These are phyloP conservation scores for Phyllachora maydis DNA, from an alignment of 2,329 filamentous ascomycete species.

Conservation along the genomic window DNA sequence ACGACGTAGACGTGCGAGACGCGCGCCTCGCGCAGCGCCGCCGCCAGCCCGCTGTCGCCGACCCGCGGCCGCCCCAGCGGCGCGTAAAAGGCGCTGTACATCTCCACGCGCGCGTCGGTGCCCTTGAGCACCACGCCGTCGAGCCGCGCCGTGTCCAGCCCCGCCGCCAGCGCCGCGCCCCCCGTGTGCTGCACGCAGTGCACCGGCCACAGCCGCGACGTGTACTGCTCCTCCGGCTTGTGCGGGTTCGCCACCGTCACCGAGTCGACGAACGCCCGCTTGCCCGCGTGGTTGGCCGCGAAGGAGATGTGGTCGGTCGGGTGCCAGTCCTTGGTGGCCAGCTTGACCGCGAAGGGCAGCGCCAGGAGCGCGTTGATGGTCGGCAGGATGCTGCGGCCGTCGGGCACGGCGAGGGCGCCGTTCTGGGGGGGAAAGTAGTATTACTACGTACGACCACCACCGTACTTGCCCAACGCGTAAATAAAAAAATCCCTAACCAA, in stretches of 20 bases:
- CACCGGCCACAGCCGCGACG: conserved; percentile 63
- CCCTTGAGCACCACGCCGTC: conserved; percentile 62
- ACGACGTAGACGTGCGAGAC: conserved; percentile 72
- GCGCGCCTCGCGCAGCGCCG: conserved; percentile 27
- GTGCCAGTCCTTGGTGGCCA: conserved; percentile 90
- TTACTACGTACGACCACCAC: too few relatives aligned
- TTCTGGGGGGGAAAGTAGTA: conserved; percentile 41
- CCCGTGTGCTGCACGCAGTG: conserved; percentile 65
- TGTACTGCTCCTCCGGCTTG: conserved; percentile 40
- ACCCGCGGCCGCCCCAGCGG: conserved; percentile 45
- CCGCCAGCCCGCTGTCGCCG: conserved; percentile 40
- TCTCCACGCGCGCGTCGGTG: conserved; percentile 52
- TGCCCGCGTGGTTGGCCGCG: conserved; percentile 52
- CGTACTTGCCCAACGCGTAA: too few relatives aligned
- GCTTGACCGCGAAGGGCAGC: conserved; percentile 47
- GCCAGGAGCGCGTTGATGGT: conserved; percentile 55
- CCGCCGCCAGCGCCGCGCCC: conserved; percentile 55
- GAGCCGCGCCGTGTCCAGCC: conserved; percentile 41
- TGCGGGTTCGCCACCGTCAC: conserved; percentile 45
- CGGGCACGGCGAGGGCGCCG: conserved; percentile 64
- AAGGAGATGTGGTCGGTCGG: conserved; percentile 74
- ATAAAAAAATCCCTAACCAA: too few relatives aligned
- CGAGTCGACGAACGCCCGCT: conserved; percentile 45
- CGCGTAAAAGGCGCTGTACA: conserved; percentile 85
- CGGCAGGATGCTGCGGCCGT: conserved; percentile 48